Percentiles rank a stretch among this genome's conserved stretches.
Evolutionary conservation across 139 green algal genomes (phyloP).

Genomic region (Marvania coccoides): DNA sequence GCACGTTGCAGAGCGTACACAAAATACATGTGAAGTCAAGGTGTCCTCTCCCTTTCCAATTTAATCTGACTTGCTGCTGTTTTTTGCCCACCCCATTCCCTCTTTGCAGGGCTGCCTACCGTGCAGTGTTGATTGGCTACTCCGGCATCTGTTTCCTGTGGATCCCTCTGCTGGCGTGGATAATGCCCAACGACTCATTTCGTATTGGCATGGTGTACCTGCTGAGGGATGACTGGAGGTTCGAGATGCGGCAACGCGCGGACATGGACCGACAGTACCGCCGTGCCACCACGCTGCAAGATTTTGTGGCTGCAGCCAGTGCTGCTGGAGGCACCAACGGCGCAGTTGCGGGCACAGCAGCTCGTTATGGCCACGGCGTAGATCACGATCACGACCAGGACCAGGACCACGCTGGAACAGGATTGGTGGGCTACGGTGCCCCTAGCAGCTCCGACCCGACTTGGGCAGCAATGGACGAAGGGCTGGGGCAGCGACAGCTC

Average conservation of each 20-base stretch:
- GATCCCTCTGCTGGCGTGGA: constrained; percentile 43
- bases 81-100: no score
- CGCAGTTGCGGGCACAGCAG: background rate
- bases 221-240: constrained; percentile 14
- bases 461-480: background rate
- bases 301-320: constrained; percentile 28
- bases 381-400: constrained; percentile 2
- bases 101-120: constrained; percentile 27
- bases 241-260: constrained; percentile 18
- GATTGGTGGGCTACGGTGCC: background rate
- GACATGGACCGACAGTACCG: constrained; percentile 24
- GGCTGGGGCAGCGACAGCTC: background rate
- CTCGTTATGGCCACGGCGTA: background rate
- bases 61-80: background rate
- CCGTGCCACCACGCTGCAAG: constrained; percentile 23
- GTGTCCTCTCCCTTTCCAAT: background rate
- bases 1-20: background rate
- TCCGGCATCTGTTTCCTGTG: constrained; percentile 29
- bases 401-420: background rate
- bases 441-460: constrained; percentile 7
- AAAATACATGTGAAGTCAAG: background rate
- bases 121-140: constrained; percentile 34
- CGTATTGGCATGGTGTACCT: constrained; percentile 37
- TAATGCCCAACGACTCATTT: constrained; percentile 48
- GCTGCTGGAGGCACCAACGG: background rate